Percentiles rank a stretch among this genome's conserved stretches.
Conservation (phyloP, 2,329 filamentous ascomycete genomes). For the Ascochyta rabiei region DNA sequence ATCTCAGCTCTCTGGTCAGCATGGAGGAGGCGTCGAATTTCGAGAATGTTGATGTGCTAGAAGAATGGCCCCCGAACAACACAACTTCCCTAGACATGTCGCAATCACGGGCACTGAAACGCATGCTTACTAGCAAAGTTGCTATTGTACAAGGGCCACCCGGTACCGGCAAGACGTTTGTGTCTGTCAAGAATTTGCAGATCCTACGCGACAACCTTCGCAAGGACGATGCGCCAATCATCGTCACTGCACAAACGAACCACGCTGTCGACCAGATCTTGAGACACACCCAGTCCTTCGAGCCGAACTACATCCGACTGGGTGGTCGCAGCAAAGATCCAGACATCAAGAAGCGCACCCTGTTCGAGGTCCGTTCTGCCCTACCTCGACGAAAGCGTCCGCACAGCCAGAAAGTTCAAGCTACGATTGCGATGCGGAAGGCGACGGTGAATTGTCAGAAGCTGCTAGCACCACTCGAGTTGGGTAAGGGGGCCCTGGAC, state of each 20-base stretch:
- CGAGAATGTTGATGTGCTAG: constrained; percentile 60
- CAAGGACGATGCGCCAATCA: constrained; percentile 67
- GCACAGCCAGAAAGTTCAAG: constrained; percentile 50
- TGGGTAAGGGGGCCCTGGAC: constrained; percentile 26
- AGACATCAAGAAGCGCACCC: constrained; percentile 67
- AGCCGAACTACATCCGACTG: constrained; percentile 67
- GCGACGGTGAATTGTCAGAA: constrained; percentile 29
- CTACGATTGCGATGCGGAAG: constrained; percentile 51
- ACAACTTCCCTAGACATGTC: constrained; percentile 67
- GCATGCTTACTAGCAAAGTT: constrained; percentile 73
- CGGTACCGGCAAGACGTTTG: constrained; percentile 79
- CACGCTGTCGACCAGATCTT: constrained; percentile 87
- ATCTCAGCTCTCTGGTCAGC: constrained; percentile 57
- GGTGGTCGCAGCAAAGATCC: constrained; percentile 73
- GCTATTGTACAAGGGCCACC: constrained; percentile 86
- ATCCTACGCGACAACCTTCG: constrained; percentile 66
- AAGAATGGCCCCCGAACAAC: constrained; percentile 59
- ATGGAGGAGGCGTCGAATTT: constrained; percentile 46
- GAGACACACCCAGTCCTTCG: constrained; percentile 65
- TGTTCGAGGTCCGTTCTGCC: constrained; percentile 64
- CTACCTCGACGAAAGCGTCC: constrained; percentile 26
- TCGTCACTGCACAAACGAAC: constrained; percentile 87
- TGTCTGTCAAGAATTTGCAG: constrained; percentile 74
- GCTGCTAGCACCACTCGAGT: constrained; percentile 36
- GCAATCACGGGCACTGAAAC: constrained; percentile 70